Evolutionary conservation across 495 filamentous ascomycete species (phyloP), one percentile per base, ranked within the genome.

Genomic region (Aspergillus bridgeri): DNA sequence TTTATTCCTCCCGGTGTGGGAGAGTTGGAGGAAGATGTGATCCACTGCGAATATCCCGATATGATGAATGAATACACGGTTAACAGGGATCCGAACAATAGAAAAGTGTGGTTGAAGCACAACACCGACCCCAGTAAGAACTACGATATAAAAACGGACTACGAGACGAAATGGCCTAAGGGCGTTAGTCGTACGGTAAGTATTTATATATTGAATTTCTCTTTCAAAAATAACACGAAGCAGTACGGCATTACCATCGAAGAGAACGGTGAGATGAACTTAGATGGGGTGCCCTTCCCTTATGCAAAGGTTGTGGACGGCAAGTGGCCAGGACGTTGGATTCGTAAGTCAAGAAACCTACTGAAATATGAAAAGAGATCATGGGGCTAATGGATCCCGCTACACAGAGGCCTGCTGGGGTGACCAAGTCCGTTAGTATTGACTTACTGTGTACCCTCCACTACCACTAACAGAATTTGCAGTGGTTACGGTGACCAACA

Each of bases 261-360:
- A 2, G 25, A 51, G 20, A n/a, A n/a, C n/a, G 19, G n/a, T 15
- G 25, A 11, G 15, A 29, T 29, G 48, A 19, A 23, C 18, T 9
- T 22, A 6, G 22, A 51, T 51, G 48, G 48, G 11, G 25, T 25
- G 22, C 13, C 8, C 1, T 33, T 27, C 8, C 13, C 23, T 29
- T 5, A 29, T 13, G 25, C 48, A 25, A 51, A 33, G 65, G 85
- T 86, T 51, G 85, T 90, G 74, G 90, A 91, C 65, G 81, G 79
- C 2, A 68, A 85, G 1, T 71, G 83, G 43, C 87, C 86, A 8
- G 68, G 70, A 23, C 48, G 27, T n/a, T 78, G 73, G n/a, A 86
- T 90, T 48, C 48, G 48, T 51, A 33, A 27, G 48, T 51, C n/a
- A 9, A 15, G 5, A 13, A 13, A 15, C n/a, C 23, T 25, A 25